These are phyloP conservation scores for Flaveria ramosissima DNA, from an alignment of 129 eudicot genomes.

Conservation along the genomic window DNA sequence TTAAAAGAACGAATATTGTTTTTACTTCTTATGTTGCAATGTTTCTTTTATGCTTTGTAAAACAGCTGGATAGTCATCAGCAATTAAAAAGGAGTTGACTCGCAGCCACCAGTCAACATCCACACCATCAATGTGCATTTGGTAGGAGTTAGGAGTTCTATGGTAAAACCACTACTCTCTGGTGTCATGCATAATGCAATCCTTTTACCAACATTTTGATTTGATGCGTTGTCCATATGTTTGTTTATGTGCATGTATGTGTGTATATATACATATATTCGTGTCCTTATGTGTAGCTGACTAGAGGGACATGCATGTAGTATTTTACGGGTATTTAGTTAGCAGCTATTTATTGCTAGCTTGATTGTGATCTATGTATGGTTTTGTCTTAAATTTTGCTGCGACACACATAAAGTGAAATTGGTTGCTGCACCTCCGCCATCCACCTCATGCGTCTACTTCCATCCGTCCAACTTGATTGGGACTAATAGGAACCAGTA, in stretches of 20 bases:
- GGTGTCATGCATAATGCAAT: no score
- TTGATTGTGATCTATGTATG: not conserved
- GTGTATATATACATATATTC: conserved; percentile 3
- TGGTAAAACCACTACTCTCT: no score
- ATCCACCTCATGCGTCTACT: not conserved
- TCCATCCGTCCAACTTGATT: not conserved
- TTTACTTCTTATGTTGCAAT: conserved; percentile 2
- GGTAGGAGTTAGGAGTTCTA: no score
- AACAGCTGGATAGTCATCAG: not conserved
- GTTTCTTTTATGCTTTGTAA: not conserved
- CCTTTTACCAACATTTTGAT: no score
- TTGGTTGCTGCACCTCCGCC: not conserved
- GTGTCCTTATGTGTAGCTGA: not conserved
- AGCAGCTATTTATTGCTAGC: not conserved
- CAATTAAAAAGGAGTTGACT: not conserved
- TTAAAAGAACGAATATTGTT: conserved; percentile 12
- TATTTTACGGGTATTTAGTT: not conserved
- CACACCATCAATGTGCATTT: no score
- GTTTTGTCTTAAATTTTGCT: not conserved
- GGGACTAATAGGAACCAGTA: not conserved
- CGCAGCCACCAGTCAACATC: no score
- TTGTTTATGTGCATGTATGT: conserved; percentile 1
- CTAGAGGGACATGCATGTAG: no score
- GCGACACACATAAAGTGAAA: no score
- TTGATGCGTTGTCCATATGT: no score